Percentiles rank a stretch among this genome's conserved stretches.
phyloP scores from a whole-genome alignment of 2,329 filamentous ascomycete genomes.

The Ophiostoma triangulosporum region DNA sequence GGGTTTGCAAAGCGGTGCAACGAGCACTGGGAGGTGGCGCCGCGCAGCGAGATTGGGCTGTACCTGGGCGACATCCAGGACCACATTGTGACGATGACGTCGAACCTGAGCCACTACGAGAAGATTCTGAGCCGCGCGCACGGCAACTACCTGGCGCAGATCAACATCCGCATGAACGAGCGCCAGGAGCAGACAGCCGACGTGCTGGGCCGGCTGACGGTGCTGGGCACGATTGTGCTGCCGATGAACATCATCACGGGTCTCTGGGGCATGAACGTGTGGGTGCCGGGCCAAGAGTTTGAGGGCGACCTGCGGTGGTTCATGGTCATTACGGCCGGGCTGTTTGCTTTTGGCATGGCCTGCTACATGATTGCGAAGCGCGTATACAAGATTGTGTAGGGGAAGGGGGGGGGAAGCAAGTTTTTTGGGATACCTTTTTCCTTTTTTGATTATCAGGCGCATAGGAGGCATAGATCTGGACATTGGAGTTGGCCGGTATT shows the following conservation, averaged over 20 bases:
- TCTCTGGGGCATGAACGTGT: slow-evolving; percentile 97
- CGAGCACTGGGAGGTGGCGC: slow-evolving; percentile 93
- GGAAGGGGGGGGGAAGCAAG: neutral
- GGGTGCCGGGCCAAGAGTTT: slow-evolving; percentile 80
- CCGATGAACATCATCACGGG: slow-evolving; percentile 99
- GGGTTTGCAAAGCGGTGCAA: slow-evolving; percentile 97
- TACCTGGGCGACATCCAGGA: slow-evolving; percentile 98
- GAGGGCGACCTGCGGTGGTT: slow-evolving; percentile 68
- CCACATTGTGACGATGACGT: slow-evolving; percentile 98
- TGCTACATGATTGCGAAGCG: slow-evolving; percentile 77
- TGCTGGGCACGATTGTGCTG: slow-evolving; percentile 89
- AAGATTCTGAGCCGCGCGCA: slow-evolving; percentile 86
- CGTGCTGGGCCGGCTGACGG: slow-evolving; percentile 85
- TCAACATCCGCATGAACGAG: slow-evolving; percentile 98
- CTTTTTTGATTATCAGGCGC: neutral
- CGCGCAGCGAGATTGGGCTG: slow-evolving; percentile 88
- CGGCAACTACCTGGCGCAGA: slow-evolving; percentile 95
- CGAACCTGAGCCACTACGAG: slow-evolving; percentile 89
- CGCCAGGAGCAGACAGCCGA: slow-evolving; percentile 91
- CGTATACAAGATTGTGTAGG: slow-evolving; percentile 63
- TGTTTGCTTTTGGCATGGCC: slow-evolving; percentile 63
- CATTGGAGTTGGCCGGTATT: neutral
- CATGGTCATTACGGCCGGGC: slow-evolving; percentile 56
- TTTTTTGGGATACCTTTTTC: neutral
- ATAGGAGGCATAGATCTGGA: neutral